phyloP scores from a whole-genome alignment of 129 eudicot species.

The Gnaphalium uliginosum region DNA sequence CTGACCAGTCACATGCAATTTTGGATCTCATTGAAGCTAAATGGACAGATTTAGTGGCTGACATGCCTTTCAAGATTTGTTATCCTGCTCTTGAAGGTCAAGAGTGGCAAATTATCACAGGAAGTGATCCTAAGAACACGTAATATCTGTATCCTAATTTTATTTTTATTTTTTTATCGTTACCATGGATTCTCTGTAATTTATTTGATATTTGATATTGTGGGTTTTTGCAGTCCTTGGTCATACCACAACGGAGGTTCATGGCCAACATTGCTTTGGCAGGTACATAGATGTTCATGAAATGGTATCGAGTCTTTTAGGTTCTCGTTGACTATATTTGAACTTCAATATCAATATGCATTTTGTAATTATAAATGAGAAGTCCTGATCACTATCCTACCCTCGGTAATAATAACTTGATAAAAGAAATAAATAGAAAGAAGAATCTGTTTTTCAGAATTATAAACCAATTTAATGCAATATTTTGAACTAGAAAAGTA shows the following conservation, averaged over 20 bases:
- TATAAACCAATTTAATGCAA: neutral
- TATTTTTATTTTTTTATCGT: neutral
- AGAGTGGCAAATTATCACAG: slow-evolving; percentile 81
- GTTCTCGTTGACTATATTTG: neutral
- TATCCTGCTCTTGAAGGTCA: slow-evolving; percentile 78
- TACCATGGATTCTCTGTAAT: neutral
- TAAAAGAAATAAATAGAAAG: neutral
- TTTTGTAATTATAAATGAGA: neutral
- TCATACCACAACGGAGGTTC: slow-evolving; percentile 90
- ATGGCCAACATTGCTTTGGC: slow-evolving; percentile 94
- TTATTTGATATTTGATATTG: neutral
- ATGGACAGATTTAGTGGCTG: slow-evolving; percentile 72
- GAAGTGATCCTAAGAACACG: slow-evolving; percentile 90
- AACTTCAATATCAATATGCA: neutral
- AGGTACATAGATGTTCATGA: slow-evolving; percentile 44
- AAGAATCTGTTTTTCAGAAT: too few relatives aligned
- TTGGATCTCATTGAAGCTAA: slow-evolving; percentile 75
- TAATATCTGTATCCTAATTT: slow-evolving; percentile 29
- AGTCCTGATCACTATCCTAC: neutral
- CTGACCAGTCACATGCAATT: slow-evolving; percentile 55
- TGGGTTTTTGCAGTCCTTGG: slow-evolving; percentile 64
- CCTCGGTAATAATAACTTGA: neutral
- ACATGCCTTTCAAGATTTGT: slow-evolving; percentile 82
- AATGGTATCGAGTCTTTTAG: neutral
- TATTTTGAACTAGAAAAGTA: neutral